These are phyloP conservation scores for Rachicladosporium sp. DNA, from an alignment of 2,329 filamentous ascomycete genomes.

Conservation along the genomic window DNA sequence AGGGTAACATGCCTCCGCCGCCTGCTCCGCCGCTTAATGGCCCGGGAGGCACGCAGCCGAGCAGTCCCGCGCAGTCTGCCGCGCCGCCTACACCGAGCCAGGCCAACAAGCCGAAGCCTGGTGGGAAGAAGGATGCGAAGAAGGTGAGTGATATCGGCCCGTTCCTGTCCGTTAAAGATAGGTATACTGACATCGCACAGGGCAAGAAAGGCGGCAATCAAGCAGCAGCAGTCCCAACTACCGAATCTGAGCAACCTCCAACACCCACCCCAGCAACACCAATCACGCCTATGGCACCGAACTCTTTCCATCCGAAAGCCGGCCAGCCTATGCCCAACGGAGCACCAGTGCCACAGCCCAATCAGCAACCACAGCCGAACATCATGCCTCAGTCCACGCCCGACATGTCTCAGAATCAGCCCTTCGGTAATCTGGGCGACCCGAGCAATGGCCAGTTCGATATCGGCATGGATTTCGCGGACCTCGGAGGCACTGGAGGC, in stretches of 20 bases:
- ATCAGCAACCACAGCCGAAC: constrained; percentile 20
- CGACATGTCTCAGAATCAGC: constrained; percentile 24
- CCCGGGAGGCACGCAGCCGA: constrained; percentile 31
- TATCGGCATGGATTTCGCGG: constrained; percentile 28
- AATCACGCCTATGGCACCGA: constrained; percentile 32
- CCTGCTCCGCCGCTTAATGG: constrained; percentile 32
- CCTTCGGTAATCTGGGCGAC: constrained; percentile 25
- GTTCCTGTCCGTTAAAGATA: not conserved
- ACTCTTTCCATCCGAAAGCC: constrained; percentile 22
- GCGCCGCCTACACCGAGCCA: constrained; percentile 69
- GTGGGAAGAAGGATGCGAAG: constrained; percentile 59
- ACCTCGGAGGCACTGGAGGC: constrained; percentile 35
- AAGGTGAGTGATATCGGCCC: constrained; percentile 27
- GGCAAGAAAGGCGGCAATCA: constrained; percentile 23
- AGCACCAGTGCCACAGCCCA: constrained; percentile 15
- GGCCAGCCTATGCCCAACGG: constrained; percentile 17
- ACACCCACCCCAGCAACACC: constrained; percentile 38
- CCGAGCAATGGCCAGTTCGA: constrained; percentile 25
- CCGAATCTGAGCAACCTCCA: constrained; percentile 32
- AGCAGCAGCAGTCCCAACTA: constrained; percentile 26
- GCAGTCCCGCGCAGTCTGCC: constrained; percentile 34
- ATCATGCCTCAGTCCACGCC: constrained; percentile 9
- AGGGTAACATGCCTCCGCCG: constrained; percentile 46
- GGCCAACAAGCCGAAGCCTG: constrained; percentile 58
- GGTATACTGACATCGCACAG: constrained; percentile 12